A percentile compares a stretch with the other conserved stretches of the same genome.
phyloP scores from a whole-genome alignment of 805 yeast genomes.

The Spencermartinsiella europaea region DNA sequence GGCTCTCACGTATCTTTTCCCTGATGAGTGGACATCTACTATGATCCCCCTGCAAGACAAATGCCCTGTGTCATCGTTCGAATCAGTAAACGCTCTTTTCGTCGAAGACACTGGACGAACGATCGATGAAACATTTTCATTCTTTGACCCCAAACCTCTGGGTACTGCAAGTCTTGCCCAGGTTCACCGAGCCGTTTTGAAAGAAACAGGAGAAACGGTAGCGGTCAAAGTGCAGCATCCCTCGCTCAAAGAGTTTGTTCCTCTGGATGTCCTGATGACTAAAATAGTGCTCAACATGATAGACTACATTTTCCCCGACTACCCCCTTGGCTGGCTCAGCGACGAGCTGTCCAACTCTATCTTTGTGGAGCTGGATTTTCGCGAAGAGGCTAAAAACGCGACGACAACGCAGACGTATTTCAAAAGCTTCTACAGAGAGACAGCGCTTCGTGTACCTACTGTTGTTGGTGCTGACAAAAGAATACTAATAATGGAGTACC shows the following conservation, averaged over 20 bases:
- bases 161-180: slow-evolving; percentile 98
- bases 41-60: slow-evolving; percentile 89
- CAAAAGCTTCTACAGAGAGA: slow-evolving; percentile 44
- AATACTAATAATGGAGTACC: slow-evolving; percentile 80
- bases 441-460: slow-evolving; percentile 78
- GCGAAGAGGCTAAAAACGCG: slow-evolving; percentile 82
- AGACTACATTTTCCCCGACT: slow-evolving; percentile 82
- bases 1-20: slow-evolving; percentile 87
- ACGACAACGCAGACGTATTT: slow-evolving; percentile 65
- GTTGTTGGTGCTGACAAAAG: slow-evolving; percentile 63
- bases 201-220: slow-evolving; percentile 58
- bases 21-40: slow-evolving; percentile 91
- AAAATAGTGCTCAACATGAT: slow-evolving; percentile 67
- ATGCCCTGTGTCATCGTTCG: slow-evolving; percentile 76
- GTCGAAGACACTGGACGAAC: slow-evolving; percentile 55
- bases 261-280: slow-evolving; percentile 79
- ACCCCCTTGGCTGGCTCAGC: slow-evolving; percentile 91
- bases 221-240: slow-evolving; percentile 98
- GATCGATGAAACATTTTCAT: slow-evolving; percentile 59
- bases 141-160: slow-evolving; percentile 68
- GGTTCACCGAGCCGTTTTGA: slow-evolving; percentile 74
- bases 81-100: slow-evolving; percentile 66
- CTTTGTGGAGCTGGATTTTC: slow-evolving; percentile 85
- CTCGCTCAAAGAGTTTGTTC: slow-evolving; percentile 76
- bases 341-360: slow-evolving; percentile 86